Percentiles rank a stretch among this genome's conserved stretches.
These are phyloP conservation scores for Apiospora pterosperma DNA, from an alignment of 2,329 filamentous ascomycete genomes.

Conservation along the genomic window DNA sequence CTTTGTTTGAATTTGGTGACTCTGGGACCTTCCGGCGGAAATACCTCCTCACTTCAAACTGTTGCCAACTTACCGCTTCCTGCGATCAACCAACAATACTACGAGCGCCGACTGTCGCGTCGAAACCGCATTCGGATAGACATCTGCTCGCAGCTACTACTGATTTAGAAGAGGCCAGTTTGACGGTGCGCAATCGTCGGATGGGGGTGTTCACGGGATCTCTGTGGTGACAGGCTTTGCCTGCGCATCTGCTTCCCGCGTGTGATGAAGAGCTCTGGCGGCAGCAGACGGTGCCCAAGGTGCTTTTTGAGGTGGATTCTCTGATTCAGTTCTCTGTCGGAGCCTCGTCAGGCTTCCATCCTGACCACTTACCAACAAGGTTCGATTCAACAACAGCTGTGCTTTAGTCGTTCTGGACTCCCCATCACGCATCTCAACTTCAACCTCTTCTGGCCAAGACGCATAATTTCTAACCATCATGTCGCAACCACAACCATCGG, in stretches of 20 bases:
- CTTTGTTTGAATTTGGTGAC: slow-evolving; percentile 2
- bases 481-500: slow-evolving; percentile 57
- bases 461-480: slow-evolving; percentile 32
- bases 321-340: background rate
- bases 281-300: background rate
- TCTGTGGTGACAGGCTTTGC: slow-evolving; percentile 43
- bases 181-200: slow-evolving; percentile 29
- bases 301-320: background rate
- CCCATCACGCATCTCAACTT: background rate
- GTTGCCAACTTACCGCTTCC: background rate
- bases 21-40: background rate
- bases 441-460: background rate
- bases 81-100: background rate
- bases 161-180: background rate
- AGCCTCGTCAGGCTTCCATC: background rate
- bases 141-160: background rate
- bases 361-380: background rate
- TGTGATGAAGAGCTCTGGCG: slow-evolving; percentile 4
- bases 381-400: background rate
- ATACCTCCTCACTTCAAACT: slow-evolving; percentile 3
- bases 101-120: slow-evolving; percentile 4
- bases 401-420: background rate
- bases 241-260: slow-evolving; percentile 35
- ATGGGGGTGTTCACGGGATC: slow-evolving; percentile 42
- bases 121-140: slow-evolving; percentile 8